Evolutionary conservation across 495 filamentous ascomycete genomes (phyloP).

Genomic region (Daldinia childiae): DNA sequence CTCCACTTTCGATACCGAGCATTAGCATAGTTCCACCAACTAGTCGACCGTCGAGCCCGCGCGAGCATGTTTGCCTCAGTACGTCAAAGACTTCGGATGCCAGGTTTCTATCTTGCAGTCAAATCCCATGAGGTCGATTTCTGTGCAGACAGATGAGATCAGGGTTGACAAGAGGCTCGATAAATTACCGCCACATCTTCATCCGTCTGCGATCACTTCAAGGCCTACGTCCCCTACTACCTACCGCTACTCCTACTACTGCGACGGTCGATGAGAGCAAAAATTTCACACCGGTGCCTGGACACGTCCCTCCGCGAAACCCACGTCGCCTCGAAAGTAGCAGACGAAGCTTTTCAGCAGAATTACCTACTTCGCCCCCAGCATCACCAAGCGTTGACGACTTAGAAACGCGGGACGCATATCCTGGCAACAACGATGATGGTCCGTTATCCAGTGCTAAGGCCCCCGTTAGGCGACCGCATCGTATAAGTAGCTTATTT

Average conservation of each 20-base stretch:
- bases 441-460: constrained; percentile 73
- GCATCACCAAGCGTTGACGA: constrained; percentile 35
- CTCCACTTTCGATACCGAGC: constrained; percentile 63
- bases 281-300: constrained; percentile 60
- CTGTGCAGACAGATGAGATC: constrained; percentile 92
- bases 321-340: constrained; percentile 58
- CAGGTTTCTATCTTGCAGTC: constrained; percentile 58
- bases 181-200: constrained; percentile 78
- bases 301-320: constrained; percentile 61
- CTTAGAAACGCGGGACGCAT: constrained; percentile 67
- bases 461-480: constrained; percentile 71
- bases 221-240: constrained; percentile 62
- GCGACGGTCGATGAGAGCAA: constrained; percentile 47
- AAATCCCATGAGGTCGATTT: constrained; percentile 67
- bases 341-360: constrained; percentile 52
- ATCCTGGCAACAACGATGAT: constrained; percentile 86
- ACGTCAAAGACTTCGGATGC: constrained; percentile 65
- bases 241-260: constrained; percentile 36
- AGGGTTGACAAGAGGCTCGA: constrained; percentile 76
- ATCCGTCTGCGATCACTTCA: constrained; percentile 73
- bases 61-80: constrained; percentile 62
- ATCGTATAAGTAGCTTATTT: constrained; percentile 83
- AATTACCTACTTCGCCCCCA: constrained; percentile 60
- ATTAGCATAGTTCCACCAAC: constrained; percentile 69
- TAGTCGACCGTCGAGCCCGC: constrained; percentile 62